A percentile compares a stretch with the other conserved stretches of the same genome.
Conservation (phyloP, 1,139 yeast species). For the Diutina sp. region DNA sequence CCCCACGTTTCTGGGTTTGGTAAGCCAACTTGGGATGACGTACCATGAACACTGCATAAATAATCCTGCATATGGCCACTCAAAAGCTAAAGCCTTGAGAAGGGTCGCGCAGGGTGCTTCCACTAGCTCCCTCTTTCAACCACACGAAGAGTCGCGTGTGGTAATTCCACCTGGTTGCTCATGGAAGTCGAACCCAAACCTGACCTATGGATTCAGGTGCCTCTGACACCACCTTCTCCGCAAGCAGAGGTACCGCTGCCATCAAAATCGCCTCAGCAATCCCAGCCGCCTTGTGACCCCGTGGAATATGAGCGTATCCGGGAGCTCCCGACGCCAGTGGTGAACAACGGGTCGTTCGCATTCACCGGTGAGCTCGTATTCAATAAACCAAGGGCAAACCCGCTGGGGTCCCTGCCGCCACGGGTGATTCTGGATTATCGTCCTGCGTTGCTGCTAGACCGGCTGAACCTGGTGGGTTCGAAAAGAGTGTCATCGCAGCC, state of each 20-base stretch:
- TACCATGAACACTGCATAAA: not conserved
- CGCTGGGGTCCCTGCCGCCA: not conserved
- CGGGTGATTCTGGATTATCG: slow-evolving; percentile 24
- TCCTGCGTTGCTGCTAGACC: slow-evolving; percentile 13
- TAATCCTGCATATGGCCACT: not conserved
- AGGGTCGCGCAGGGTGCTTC: not conserved
- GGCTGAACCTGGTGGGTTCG: slow-evolving; percentile 10
- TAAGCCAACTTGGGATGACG: not conserved
- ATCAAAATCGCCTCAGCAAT: not conserved
- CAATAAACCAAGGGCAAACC: not conserved
- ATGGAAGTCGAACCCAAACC: not conserved
- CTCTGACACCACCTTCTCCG: not conserved
- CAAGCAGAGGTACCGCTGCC: not conserved
- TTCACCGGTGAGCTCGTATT: not conserved
- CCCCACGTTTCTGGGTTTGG: not conserved
- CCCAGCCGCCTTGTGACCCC: not conserved
- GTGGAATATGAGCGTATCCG: slow-evolving; percentile 5
- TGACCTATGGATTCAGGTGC: not conserved
- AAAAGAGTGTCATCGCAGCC: slow-evolving; percentile 4
- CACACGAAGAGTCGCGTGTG: not conserved
- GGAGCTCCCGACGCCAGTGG: slow-evolving; percentile 9
- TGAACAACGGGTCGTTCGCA: slow-evolving; percentile 6
- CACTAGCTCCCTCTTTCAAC: not conserved
- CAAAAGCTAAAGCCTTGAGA: not conserved
- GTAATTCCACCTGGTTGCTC: not conserved